Evolutionary conservation across 1,284 basidiomycete genomes (phyloP).

Genomic region (Leucoagaricus sp.): DNA sequence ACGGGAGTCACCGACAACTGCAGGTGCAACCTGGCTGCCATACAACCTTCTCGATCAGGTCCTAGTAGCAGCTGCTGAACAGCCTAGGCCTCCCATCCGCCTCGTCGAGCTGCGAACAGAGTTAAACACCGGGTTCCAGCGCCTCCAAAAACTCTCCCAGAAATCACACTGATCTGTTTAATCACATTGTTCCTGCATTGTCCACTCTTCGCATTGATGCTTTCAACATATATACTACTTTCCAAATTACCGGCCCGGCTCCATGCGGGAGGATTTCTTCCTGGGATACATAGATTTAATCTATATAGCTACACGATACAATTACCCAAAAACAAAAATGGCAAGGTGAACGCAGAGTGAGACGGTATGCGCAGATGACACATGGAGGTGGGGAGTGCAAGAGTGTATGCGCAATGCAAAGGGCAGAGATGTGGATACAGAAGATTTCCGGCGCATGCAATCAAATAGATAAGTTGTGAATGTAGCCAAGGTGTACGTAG

Average conservation of each 20-base stretch:
- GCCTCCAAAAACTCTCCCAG: slow-evolving; percentile 58
- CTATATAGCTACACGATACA: slow-evolving; percentile 30
- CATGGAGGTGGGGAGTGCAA: neutral
- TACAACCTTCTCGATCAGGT: slow-evolving; percentile 90
- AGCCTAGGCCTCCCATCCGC: slow-evolving; percentile 49
- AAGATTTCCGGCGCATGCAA: slow-evolving; percentile 3
- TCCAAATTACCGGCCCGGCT: neutral
- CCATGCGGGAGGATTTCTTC: slow-evolving; percentile 8
- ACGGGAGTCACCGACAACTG: slow-evolving; percentile 51
- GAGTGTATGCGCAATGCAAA: slow-evolving; percentile 1
- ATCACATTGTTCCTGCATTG: neutral
- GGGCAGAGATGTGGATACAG: slow-evolving; percentile 4
- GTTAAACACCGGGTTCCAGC: slow-evolving; percentile 59
- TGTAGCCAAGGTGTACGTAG: slow-evolving; percentile 16
- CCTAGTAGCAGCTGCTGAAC: slow-evolving; percentile 62
- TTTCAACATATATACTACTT: neutral
- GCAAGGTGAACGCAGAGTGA: slow-evolving; percentile 8
- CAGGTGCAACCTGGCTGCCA: slow-evolving; percentile 74
- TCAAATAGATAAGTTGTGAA: slow-evolving; percentile 18
- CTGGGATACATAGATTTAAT: slow-evolving; percentile 22
- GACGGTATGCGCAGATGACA: slow-evolving; percentile 10
- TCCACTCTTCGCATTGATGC: neutral
- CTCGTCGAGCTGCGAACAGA: slow-evolving; percentile 56
- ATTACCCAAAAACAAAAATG: slow-evolving; percentile 17
- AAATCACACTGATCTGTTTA: slow-evolving; percentile 14